Base-by-base conservation (phyloP, 805 yeast genomes). In the Candida nitratophila region DNA sequence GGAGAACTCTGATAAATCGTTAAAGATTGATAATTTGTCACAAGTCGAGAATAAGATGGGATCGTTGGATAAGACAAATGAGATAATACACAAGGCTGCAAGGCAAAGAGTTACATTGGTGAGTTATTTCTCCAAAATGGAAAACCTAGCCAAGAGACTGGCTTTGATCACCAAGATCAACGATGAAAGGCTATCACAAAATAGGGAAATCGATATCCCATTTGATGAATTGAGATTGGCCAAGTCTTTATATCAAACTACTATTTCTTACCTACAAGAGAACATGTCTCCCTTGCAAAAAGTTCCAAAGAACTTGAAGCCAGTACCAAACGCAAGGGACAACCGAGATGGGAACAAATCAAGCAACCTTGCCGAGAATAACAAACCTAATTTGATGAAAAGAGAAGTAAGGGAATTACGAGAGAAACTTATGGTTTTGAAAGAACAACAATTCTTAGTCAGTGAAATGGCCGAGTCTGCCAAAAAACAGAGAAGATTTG, bases 351-450 rank as follows among this genome's bases (percentile, higher is more conserved):
- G n/a, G n/a, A n/a, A n/a, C n/a, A n/a, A n/a, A n/a, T n/a, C n/a
- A n/a, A n/a, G n/a, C n/a, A n/a, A n/a, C n/a, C n/a, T n/a, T 17
- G 6, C 40, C 37, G 2, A 39, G 9, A 19, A n/a, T 30, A 30
- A 40, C 10, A 41, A 29, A 6, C 66, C 69, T 3, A 60, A 60
- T 24, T 54, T 74, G 2, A 71, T 81, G 4, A 71, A 75, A 52
- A 65, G 61, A 41, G 74, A 81, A 49, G 74, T 84, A 10, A 70
- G 89, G 37, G 71, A 71, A 41, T 63, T 71, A 24, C 64, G 93
- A 39, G 91, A 88, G 51, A 82, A 83, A 50, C 64, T 90, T 46
- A 85, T 90, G 83, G 96, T 91, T 11, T 64, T 88, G 56, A 83
- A 83, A 47, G 98, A 90, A 57, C 98, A 90, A 55, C 71, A 73